A percentile compares a stretch with the other conserved stretches of the same genome.
Conservation (phyloP, 23 red algal genomes). For the Gracilaria gracilis region DNA sequence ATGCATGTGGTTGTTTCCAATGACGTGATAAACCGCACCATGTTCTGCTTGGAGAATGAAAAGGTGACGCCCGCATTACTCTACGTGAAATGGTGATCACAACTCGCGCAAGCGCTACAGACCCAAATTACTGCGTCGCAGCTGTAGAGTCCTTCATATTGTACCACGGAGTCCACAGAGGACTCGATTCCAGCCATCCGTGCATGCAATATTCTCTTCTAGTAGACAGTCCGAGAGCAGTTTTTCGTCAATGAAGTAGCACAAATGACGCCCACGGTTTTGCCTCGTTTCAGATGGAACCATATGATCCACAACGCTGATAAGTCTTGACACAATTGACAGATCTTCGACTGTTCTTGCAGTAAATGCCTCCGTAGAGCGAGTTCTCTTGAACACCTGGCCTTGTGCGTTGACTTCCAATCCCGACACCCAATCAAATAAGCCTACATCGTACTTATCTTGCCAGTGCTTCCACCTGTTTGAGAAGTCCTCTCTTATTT, state of each 20-base stretch:
- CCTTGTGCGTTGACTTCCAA: conserved; percentile 6
- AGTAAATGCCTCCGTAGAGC: background rate
- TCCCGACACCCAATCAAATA: background rate
- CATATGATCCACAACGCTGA: conserved; percentile 16
- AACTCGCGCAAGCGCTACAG: too few relatives aligned
- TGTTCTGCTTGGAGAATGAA: too few relatives aligned
- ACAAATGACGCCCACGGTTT: background rate
- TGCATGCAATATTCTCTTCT: too few relatives aligned
- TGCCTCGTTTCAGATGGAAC: background rate
- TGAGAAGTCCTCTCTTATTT: background rate
- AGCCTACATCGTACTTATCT: background rate
- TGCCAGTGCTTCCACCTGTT: background rate
- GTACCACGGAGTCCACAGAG: too few relatives aligned
- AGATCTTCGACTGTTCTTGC: conserved; percentile 3
- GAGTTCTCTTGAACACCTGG: conserved; percentile 21
- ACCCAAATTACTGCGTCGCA: too few relatives aligned
- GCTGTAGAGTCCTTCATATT: too few relatives aligned
- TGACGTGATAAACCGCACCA: too few relatives aligned
- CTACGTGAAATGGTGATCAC: too few relatives aligned
- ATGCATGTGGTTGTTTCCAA: too few relatives aligned
- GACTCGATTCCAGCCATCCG: too few relatives aligned
- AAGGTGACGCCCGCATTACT: too few relatives aligned
- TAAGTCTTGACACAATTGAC: background rate
- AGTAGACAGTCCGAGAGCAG: too few relatives aligned
- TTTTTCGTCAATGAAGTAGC: background rate